Evolutionary conservation across 306 rosid genomes (phyloP).

Genomic region (Pterocarpus santalinus): DNA sequence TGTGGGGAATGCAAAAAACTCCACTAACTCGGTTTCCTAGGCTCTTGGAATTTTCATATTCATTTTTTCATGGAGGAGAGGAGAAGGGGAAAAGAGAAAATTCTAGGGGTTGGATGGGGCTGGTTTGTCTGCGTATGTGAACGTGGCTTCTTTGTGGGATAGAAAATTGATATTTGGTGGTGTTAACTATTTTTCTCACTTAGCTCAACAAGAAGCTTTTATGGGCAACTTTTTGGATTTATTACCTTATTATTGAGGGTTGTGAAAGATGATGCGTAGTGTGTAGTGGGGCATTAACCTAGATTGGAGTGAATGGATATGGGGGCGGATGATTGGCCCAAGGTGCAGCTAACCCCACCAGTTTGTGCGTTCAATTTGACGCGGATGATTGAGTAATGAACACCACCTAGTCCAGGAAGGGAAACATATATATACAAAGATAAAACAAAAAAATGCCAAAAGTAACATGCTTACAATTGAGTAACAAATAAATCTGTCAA

Average conservation of each 20-base stretch:
- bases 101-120: constrained; percentile 55
- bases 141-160: constrained; percentile 53
- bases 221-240: constrained; percentile 73
- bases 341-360: constrained; percentile 58
- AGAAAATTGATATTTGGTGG: constrained; percentile 40
- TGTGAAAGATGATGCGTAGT: constrained; percentile 49
- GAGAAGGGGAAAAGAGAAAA: constrained; percentile 1
- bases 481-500: not conserved
- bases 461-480: not conserved
- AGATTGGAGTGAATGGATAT: constrained; percentile 62
- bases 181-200: constrained; percentile 44
- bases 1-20: constrained; percentile 87
- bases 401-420: constrained; percentile 31
- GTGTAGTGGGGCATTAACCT: constrained; percentile 73
- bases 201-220: constrained; percentile 58
- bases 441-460: not conserved
- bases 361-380: constrained; percentile 27
- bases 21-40: constrained; percentile 96
- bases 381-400: constrained; percentile 58
- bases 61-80: constrained; percentile 52
- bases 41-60: constrained; percentile 82
- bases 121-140: constrained; percentile 63
- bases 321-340: constrained; percentile 60
- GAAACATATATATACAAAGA: not conserved
- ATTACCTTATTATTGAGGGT: constrained; percentile 70